phyloP scores from a whole-genome alignment of 2,329 filamentous ascomycete species.

The Ilyonectria mors-panacis region DNA sequence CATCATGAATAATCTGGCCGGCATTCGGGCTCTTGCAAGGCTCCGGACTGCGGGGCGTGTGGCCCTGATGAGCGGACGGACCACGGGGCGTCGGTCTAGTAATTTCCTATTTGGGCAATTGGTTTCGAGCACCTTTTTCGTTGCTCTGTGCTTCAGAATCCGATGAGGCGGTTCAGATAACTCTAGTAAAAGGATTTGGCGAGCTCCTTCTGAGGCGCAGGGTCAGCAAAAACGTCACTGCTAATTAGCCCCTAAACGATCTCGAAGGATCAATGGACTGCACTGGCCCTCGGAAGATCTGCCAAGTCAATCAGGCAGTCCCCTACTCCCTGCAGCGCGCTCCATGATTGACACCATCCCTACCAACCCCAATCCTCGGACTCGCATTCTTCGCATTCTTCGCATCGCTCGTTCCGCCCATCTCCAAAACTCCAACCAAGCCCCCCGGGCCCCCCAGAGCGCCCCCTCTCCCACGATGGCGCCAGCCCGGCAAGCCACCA shows the following conservation, averaged over 20 bases:
- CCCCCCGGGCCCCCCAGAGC: slow-evolving; percentile 10
- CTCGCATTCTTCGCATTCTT: slow-evolving; percentile 29
- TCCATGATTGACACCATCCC: slow-evolving; percentile 13
- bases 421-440: neutral
- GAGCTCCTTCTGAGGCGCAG: slow-evolving; percentile 16
- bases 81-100: slow-evolving; percentile 18
- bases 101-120: slow-evolving; percentile 23
- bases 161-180: slow-evolving; percentile 19
- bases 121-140: slow-evolving; percentile 16
- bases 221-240: slow-evolving; percentile 11
- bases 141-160: slow-evolving; percentile 6
- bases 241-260: slow-evolving; percentile 10
- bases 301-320: slow-evolving; percentile 11
- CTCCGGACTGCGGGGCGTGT: slow-evolving; percentile 39
- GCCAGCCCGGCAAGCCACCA: slow-evolving; percentile 3
- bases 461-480: neutral
- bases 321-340: neutral
- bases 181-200: neutral
- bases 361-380: slow-evolving; percentile 19
- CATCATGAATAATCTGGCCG: slow-evolving; percentile 29
- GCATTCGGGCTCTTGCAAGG: slow-evolving; percentile 49
- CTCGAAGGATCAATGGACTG: slow-evolving; percentile 3
- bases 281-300: neutral
- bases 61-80: slow-evolving; percentile 17
- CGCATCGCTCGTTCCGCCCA: neutral